Conservation (phyloP, 768 basidiomycete genomes). For the Steccherinum ochraceum region DNA sequence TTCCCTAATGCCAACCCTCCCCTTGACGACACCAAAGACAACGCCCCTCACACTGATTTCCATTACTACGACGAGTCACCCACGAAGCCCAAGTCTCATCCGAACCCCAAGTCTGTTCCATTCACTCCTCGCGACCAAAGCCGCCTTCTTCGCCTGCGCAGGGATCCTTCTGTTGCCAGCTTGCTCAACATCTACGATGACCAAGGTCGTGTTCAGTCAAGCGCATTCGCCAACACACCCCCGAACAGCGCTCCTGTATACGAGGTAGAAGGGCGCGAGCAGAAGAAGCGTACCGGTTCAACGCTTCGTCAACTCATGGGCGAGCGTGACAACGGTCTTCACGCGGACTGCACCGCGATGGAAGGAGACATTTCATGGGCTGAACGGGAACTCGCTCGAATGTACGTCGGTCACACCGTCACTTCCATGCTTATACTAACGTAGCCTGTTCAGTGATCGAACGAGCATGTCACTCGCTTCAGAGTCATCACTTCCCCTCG, state of each 20-base stretch:
- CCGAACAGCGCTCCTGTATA: conserved; percentile 23
- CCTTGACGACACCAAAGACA: conserved; percentile 19
- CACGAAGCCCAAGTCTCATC: conserved; percentile 10
- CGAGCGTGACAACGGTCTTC: conserved; percentile 28
- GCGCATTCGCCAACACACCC: conserved; percentile 61
- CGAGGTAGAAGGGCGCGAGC: conserved; percentile 36
- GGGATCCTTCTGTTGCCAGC: conserved; percentile 75
- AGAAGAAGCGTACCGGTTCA: conserved; percentile 58
- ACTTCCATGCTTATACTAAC: neutral
- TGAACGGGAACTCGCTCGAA: conserved; percentile 45
- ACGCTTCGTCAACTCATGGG: conserved; percentile 72
- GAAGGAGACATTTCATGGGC: conserved; percentile 86
- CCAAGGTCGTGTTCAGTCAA: conserved; percentile 52
- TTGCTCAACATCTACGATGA: conserved; percentile 71
- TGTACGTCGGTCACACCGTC: conserved; percentile 33
- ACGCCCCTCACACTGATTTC: conserved; percentile 18
- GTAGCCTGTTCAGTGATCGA: neutral
- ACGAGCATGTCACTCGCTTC: conserved; percentile 18
- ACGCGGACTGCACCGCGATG: conserved; percentile 27
- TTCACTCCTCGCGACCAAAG: conserved; percentile 40
- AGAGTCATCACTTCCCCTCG: conserved; percentile 42
- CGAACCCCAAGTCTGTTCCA: conserved; percentile 24
- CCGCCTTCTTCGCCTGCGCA: conserved; percentile 54
- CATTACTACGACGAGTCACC: conserved; percentile 14
- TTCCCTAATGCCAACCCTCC: conserved; percentile 57